Percentiles rank a stretch among this genome's conserved stretches.
These are phyloP conservation scores for Cochlearia excelsa DNA, from an alignment of 345 rosid genomes.

Conservation along the genomic window DNA sequence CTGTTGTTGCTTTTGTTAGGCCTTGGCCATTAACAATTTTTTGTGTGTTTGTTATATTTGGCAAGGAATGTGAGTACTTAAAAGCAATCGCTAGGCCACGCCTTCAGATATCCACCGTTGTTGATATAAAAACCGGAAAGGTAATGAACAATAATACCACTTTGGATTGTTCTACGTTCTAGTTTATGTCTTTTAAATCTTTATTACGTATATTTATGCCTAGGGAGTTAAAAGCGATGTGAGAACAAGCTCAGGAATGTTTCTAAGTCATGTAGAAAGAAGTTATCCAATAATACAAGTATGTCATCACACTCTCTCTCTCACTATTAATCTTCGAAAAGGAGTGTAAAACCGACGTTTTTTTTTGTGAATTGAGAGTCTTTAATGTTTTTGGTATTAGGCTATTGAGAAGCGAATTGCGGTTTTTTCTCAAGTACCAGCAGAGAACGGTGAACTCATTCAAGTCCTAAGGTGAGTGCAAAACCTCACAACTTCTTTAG, in stretches of 20 bases:
- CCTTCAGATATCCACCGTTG: constrained; percentile 80
- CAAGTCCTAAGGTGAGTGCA: constrained; percentile 79
- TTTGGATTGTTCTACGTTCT: constrained; percentile 7
- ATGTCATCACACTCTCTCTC: constrained; percentile 2
- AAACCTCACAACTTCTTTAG: constrained; percentile 23
- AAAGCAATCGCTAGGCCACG: constrained; percentile 74
- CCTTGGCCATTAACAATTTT: background rate
- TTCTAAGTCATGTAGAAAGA: constrained; percentile 64
- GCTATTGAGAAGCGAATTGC: constrained; percentile 90
- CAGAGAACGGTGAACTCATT: constrained; percentile 89
- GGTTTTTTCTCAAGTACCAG: constrained; percentile 87
- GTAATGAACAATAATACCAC: constrained; percentile 36
- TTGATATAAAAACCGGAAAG: constrained; percentile 88
- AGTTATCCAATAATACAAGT: constrained; percentile 84
- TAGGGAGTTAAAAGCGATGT: constrained; percentile 90
- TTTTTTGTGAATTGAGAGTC: background rate
- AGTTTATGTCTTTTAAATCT: constrained; percentile 7
- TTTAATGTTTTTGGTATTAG: constrained; percentile 39
- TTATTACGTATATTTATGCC: constrained; percentile 3
- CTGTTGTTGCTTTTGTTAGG: constrained; percentile 14
- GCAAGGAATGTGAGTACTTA: constrained; percentile 93
- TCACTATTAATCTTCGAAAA: background rate
- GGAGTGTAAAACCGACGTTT: background rate
- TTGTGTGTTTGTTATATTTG: constrained; percentile 25
- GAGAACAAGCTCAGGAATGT: constrained; percentile 98